Evolutionary conservation across 2,329 filamentous ascomycete species (phyloP).

Genomic region (Plectosphaerella plurivora): DNA sequence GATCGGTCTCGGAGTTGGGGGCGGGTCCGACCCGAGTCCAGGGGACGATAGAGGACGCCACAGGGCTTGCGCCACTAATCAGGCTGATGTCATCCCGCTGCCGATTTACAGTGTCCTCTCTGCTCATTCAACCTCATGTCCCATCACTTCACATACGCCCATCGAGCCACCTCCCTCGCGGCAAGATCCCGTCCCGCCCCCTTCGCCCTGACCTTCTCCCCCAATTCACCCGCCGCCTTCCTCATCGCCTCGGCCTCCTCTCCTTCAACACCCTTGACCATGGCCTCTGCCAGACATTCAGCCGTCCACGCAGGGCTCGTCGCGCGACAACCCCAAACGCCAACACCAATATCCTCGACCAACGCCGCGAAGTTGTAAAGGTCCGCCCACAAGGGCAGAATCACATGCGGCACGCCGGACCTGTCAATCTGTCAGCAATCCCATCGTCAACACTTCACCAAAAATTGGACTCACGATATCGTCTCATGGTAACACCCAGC

Average conservation of each 20-base stretch:
- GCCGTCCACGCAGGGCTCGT: background rate
- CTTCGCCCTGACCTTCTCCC: no score
- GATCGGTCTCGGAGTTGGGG: background rate
- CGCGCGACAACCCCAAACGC: background rate
- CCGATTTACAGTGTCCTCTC: background rate
- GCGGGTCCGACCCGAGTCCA: background rate
- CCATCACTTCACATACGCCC: background rate
- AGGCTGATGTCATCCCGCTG: background rate
- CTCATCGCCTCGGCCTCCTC: no score
- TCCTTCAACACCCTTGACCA: no score
- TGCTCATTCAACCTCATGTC: background rate
- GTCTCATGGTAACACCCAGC: constrained; percentile 38
- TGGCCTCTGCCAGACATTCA: background rate
- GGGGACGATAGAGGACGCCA: background rate
- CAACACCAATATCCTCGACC: constrained; percentile 36
- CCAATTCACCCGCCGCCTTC: no score
- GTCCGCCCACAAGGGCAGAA: constrained; percentile 42
- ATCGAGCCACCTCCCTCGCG: no score
- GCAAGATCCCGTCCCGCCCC: no score
- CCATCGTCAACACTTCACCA: no score
- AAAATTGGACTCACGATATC: constrained; percentile 26
- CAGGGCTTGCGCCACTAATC: background rate
- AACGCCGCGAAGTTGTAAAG: constrained; percentile 37
- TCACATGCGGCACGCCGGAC: constrained; percentile 37
- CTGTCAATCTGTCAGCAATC: constrained; percentile 16